phyloP scores from a whole-genome alignment of 805 yeast genomes.

The Yamadazyma endophytica region DNA sequence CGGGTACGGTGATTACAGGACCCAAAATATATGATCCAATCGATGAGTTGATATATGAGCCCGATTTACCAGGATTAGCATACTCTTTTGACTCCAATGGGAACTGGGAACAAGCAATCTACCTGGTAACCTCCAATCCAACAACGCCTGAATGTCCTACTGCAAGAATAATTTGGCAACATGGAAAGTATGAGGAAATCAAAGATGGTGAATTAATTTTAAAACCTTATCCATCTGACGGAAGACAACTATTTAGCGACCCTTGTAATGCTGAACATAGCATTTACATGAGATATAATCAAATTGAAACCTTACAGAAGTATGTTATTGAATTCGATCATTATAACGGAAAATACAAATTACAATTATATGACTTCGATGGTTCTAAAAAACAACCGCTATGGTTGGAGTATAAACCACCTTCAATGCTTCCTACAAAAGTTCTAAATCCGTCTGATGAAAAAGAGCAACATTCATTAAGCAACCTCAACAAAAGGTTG shows the following conservation, averaged over 20 bases:
- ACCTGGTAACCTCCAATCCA: slow-evolving; percentile 15
- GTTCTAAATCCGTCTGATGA: slow-evolving; percentile 15
- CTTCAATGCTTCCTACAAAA: slow-evolving; percentile 16
- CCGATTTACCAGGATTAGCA: slow-evolving; percentile 17
- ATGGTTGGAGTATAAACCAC: slow-evolving; percentile 16
- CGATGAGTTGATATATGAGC: slow-evolving; percentile 16
- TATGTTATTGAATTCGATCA: slow-evolving; percentile 14
- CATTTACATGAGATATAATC: slow-evolving; percentile 15
- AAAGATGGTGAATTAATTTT: slow-evolving; percentile 10
- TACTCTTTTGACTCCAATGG: slow-evolving; percentile 18
- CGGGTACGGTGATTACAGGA: slow-evolving; percentile 16
- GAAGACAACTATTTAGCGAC: slow-evolving; percentile 17
- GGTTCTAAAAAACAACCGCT: slow-evolving; percentile 17
- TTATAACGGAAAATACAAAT: slow-evolving; percentile 12
- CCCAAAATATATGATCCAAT: slow-evolving; percentile 15
- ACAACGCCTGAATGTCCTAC: slow-evolving; percentile 14
- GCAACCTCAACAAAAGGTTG: slow-evolving; percentile 3
- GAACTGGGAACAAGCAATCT: slow-evolving; percentile 18
- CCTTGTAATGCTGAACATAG: slow-evolving; percentile 15
- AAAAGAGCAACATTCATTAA: slow-evolving; percentile 5
- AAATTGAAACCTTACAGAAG: slow-evolving; percentile 10
- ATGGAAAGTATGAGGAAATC: slow-evolving; percentile 12
- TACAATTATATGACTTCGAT: slow-evolving; percentile 14
- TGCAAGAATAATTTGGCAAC: slow-evolving; percentile 18
- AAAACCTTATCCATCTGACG: slow-evolving; percentile 15